Evolutionary conservation across 257 asterid genomes (phyloP).

Genomic region (Przewalskia tangutica): DNA sequence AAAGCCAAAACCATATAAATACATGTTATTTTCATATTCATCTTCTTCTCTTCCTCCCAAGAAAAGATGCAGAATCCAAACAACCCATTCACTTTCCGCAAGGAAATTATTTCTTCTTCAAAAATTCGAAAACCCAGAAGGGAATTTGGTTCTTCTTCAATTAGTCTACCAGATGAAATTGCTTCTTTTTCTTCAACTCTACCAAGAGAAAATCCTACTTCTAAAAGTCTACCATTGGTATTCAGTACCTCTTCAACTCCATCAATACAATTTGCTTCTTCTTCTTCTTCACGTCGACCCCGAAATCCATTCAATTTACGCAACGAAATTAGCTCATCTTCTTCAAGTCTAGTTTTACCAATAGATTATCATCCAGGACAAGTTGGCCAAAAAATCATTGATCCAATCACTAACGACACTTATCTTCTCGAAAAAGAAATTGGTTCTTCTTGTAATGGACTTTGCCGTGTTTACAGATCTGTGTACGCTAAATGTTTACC

Average conservation of each 20-base stretch:
- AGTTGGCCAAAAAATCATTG: background rate
- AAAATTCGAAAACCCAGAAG: no score
- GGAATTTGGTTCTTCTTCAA: no score
- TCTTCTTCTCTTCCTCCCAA: background rate
- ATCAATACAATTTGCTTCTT: no score
- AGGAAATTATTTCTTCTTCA: background rate
- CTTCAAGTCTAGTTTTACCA: no score
- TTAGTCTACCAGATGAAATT: no score
- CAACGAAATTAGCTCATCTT: no score
- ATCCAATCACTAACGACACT: background rate
- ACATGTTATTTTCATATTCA: background rate
- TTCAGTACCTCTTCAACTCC: no score
- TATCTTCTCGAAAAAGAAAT: background rate
- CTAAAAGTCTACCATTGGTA: no score
- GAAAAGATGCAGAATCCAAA: background rate
- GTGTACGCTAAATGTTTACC: no score
- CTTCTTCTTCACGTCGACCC: no score
- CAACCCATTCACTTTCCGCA: background rate
- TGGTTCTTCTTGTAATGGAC: background rate
- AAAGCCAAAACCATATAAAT: no score
- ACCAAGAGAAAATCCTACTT: background rate
- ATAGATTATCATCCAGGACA: background rate
- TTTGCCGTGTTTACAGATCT: background rate
- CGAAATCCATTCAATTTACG: no score
- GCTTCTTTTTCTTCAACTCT: background rate